Percentiles rank a stretch among this genome's conserved stretches.
Conservation (phyloP, 257 asterid genomes). For the Fraxinus americana region DNA sequence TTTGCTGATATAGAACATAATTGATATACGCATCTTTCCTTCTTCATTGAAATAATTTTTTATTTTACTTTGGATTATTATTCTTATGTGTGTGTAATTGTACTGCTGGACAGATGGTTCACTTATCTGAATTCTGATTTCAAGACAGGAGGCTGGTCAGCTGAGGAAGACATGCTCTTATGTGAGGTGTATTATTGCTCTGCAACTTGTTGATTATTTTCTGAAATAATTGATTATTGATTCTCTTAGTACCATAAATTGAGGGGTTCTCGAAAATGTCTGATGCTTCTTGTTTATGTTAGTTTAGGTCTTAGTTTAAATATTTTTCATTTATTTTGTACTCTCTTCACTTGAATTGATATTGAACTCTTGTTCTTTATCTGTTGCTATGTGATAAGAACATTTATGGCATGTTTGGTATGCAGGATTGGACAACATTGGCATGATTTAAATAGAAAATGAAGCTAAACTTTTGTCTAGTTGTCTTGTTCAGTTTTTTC, state of each 20-base stretch:
- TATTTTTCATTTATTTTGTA: background rate
- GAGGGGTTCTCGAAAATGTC: background rate
- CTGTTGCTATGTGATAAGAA: slow-evolving; percentile 18
- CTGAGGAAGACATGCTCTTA: slow-evolving; percentile 94
- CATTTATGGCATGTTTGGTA: background rate
- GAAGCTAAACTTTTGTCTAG: background rate
- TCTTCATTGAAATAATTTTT: slow-evolving; percentile 14
- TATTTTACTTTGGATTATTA: slow-evolving; percentile 1
- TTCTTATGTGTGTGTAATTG: slow-evolving; percentile 20
- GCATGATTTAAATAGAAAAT: background rate
- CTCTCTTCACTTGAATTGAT: background rate
- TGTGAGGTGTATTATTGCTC: slow-evolving; percentile 66
- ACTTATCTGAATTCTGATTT: slow-evolving; percentile 98
- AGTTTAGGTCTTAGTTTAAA: background rate
- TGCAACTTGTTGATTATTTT: background rate
- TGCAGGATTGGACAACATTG: background rate
- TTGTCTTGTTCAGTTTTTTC: no score
- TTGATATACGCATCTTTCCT: slow-evolving; percentile 8
- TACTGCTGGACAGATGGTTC: slow-evolving; percentile 72
- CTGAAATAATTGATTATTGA: background rate
- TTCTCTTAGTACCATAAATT: background rate
- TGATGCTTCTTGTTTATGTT: background rate
- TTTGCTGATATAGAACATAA: slow-evolving; percentile 41
- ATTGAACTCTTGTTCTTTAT: background rate
- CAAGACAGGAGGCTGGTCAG: slow-evolving; percentile 99